These are phyloP conservation scores for Schizophyllum commune DNA, from an alignment of 1,284 basidiomycete species.

Conservation along the genomic window DNA sequence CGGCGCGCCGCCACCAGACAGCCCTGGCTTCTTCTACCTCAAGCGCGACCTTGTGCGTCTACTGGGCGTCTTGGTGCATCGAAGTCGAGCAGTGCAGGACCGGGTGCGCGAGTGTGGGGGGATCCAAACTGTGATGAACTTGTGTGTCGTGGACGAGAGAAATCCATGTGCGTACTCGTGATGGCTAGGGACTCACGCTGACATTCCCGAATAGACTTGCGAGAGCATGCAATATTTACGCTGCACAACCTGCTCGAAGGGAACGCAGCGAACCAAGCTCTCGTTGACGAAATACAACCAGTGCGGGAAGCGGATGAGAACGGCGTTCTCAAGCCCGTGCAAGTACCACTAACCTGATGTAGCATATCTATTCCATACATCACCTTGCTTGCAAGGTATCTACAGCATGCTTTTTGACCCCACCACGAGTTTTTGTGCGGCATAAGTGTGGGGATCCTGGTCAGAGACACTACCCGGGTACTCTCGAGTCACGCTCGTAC, in stretches of 20 bases:
- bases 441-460: too few relatives aligned
- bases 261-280: conserved; percentile 73
- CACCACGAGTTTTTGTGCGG: too few relatives aligned
- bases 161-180: conserved; percentile 66
- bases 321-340: conserved; percentile 32
- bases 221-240: conserved; percentile 84
- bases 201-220: conserved; percentile 50
- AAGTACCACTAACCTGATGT: neutral
- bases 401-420: too few relatives aligned
- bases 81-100: conserved; percentile 61
- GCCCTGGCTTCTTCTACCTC: conserved; percentile 68
- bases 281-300: conserved; percentile 69
- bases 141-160: conserved; percentile 83
- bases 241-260: conserved; percentile 69
- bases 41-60: conserved; percentile 81
- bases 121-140: conserved; percentile 72
- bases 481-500: too few relatives aligned
- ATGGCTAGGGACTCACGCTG: conserved; percentile 4
- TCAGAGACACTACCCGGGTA: too few relatives aligned
- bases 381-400: too few relatives aligned
- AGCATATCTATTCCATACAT: neutral
- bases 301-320: conserved; percentile 48
- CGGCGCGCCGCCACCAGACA: conserved; percentile 22
- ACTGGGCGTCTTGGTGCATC: conserved; percentile 66
- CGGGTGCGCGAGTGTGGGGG: conserved; percentile 62